phyloP scores from a whole-genome alignment of 306 rosid genomes.

The cucumber (Cucumis sativus) region Cucumber_9930_V3 NC_026659.2:31017501-31018000 shows the following conservation, averaged over 20 bases:
- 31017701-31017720: constrained; percentile 1
- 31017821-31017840: constrained; percentile 42
- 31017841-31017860: constrained; percentile 38
- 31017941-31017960: too few species aligned
- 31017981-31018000: background rate
- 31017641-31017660: constrained; percentile 41
- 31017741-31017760: constrained; percentile 15
- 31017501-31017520: constrained; percentile 29
- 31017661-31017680: constrained; percentile 50
- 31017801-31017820: constrained; percentile 56
- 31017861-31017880: constrained; percentile 57
- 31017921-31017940: background rate
- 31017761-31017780: constrained; percentile 41
- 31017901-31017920: constrained; percentile 47
- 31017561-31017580: constrained; percentile 49
- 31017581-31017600: constrained; percentile 33
- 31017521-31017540: constrained; percentile 61
- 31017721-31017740: background rate
- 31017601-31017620: constrained; percentile 26
- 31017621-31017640: constrained; percentile 22
- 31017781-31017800: constrained; percentile 70
- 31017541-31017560: constrained; percentile 67
- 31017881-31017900: constrained; percentile 50
- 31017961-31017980: background rate
- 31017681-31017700: constrained; percentile 58